These are phyloP conservation scores for Phytophthora gonapodyides DNA, from an alignment of 352 stramenopile species.

Conservation along the genomic window DNA sequence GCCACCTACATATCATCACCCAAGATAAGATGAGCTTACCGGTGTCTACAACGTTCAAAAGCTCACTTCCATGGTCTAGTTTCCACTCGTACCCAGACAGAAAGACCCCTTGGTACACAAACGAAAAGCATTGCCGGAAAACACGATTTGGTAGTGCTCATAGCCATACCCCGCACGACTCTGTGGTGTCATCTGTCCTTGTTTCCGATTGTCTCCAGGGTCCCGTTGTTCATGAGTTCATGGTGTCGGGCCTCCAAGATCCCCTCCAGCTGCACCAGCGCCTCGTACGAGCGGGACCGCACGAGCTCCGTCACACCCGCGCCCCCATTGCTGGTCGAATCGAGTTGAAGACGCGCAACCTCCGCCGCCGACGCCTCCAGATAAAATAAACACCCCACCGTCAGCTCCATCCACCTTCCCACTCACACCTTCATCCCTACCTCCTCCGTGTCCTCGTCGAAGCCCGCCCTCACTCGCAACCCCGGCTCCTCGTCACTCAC, in stretches of 20 bases:
- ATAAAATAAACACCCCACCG: too few relatives aligned
- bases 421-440: neutral
- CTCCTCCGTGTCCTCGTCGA: conserved; percentile 10
- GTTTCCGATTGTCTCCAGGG: conserved; percentile 18
- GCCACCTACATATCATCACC: too few relatives aligned
- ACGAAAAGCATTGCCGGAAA: too few relatives aligned
- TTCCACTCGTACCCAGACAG: too few relatives aligned
- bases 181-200: conserved; percentile 8
- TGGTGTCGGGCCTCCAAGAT: conserved; percentile 78
- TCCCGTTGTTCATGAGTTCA: conserved; percentile 63
- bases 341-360: conserved; percentile 14
- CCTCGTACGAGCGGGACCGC: conserved; percentile 74
- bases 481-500: conserved; percentile 16
- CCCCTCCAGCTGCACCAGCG: conserved; percentile 69
- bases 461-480: conserved; percentile 4
- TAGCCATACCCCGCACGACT: too few relatives aligned
- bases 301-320: conserved; percentile 24
- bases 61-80: too few relatives aligned
- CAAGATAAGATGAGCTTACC: too few relatives aligned
- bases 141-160: too few relatives aligned
- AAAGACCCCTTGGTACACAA: too few relatives aligned
- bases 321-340: conserved; percentile 4
- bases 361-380: neutral
- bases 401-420: too few relatives aligned
- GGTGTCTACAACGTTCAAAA: too few relatives aligned